Base-by-base conservation (phyloP, 352 stramenopile species). In the Globisporangium polare region DNA sequence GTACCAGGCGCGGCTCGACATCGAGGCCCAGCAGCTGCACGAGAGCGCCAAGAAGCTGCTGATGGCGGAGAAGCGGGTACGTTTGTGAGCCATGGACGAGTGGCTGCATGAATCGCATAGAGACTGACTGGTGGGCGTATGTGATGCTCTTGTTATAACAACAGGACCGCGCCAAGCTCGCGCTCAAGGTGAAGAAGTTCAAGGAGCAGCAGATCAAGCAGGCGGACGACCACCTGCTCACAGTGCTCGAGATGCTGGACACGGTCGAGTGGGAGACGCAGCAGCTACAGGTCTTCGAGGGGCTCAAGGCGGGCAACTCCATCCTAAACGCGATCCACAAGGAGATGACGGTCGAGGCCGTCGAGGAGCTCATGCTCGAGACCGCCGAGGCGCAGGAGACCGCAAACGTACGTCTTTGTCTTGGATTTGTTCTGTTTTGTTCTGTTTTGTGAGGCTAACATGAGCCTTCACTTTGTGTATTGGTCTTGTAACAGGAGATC, bases 171-270 rank as follows among this genome's bases (percentile, higher is more conserved):
- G 88, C 88, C 5, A 95, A 93, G 63, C 68, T 95, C 22, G 88
- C 83, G 68, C 72, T 96, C 35, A 91, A 95, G 63, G 72, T 96
- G 31, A 95, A 92, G 57, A 96, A 96, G 71, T 95, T 92, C 66
- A 95, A 95, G 58, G 83, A 95, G 64, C 80, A 88, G 60, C 87
- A 96, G 69, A 94, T 96, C 68, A 74, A 86, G 24, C 80, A 96
- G 58, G 86, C 88, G 10, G 85, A 95, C 62, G 79, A 86, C 41
- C 87, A 96, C 60, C 66, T 96, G 63, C 76, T 96, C 33, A 89
- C 94, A 45, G 85, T 96, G 51, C 72, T 95, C 26, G 65, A 87
- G 46, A 89, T 96, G 78, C 63, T 96, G 58, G 82, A 96, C 69
- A 93, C 86, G 22, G 85, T 96, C 52, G 83, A 95, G 69, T 95